A percentile compares a stretch with the other conserved stretches of the same genome.
Conservation (phyloP, 2,329 filamentous ascomycete genomes). For the Botrytis fabae region DNA sequence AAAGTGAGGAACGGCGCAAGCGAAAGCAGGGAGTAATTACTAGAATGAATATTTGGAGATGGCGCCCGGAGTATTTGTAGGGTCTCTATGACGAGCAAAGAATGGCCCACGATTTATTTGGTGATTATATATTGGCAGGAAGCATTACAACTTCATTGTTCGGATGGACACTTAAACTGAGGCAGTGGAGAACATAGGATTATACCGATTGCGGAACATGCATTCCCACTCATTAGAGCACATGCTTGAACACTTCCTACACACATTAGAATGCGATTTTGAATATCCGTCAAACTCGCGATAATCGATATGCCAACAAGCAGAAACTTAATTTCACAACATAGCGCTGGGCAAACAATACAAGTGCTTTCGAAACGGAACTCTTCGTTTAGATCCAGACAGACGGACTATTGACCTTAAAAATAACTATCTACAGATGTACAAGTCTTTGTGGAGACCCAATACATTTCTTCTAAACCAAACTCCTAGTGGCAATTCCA, state of each 20-base stretch:
- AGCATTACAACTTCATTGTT: background rate
- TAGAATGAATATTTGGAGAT: background rate
- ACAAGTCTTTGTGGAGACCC: background rate
- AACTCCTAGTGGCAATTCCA: background rate
- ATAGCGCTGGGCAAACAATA: background rate
- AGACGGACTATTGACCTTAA: too few relatives aligned
- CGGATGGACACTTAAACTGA: background rate
- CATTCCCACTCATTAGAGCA: background rate
- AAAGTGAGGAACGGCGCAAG: slow-evolving; percentile 46
- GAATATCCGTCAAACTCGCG: slow-evolving; percentile 41
- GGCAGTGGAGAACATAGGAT: slow-evolving; percentile 10
- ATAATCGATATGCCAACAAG: background rate
- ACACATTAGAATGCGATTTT: slow-evolving; percentile 60
- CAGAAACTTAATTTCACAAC: background rate
- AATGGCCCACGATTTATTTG: background rate
- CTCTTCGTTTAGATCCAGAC: background rate
- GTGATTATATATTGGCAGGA: slow-evolving; percentile 1
- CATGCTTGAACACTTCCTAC: background rate
- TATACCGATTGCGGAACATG: background rate
- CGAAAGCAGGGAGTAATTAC: background rate
- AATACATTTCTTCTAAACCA: background rate
- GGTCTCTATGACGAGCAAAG: background rate
- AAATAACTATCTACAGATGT: slow-evolving; percentile 1
- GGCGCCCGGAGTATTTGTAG: slow-evolving; percentile 1
- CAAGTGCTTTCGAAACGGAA: background rate